These are phyloP conservation scores for Coemansia sp. DNA, from an alignment of 192 early-diverging fungal genomes.

Conservation along the genomic window DNA sequence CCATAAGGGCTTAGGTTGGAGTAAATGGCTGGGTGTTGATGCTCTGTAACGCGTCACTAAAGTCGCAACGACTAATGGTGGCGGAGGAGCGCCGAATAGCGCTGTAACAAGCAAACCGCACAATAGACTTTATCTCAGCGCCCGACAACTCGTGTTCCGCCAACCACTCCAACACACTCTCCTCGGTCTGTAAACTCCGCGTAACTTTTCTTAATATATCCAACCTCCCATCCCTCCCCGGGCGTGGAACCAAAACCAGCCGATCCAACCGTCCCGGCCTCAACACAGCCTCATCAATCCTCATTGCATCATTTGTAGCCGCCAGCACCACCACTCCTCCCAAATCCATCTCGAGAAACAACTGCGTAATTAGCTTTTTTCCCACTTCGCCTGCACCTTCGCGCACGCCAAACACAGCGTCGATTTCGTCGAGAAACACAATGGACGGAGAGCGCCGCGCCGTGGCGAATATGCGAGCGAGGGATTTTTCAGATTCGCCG, in stretches of 20 bases:
- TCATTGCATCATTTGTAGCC: conserved; percentile 79
- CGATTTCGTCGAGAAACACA: conserved; percentile 93
- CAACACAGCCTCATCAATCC: conserved; percentile 75
- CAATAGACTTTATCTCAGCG: conserved; percentile 38
- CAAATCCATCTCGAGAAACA: conserved; percentile 76
- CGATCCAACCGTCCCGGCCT: conserved; percentile 86
- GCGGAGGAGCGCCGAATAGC: conserved; percentile 43
- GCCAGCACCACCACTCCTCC: conserved; percentile 68
- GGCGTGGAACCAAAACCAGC: conserved; percentile 62
- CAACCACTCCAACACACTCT: conserved; percentile 2
- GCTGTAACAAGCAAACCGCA: conserved; percentile 42
- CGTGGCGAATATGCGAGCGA: conserved; percentile 67
- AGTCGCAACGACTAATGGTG: conserved; percentile 9
- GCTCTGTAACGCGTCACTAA: conserved; percentile 11
- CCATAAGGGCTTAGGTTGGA: background rate
- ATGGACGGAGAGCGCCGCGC: conserved; percentile 77
- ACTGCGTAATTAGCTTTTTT: conserved; percentile 74
- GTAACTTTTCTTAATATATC: conserved; percentile 62
- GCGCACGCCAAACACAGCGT: conserved; percentile 77
- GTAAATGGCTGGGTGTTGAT: no score
- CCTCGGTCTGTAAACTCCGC: conserved; percentile 25
- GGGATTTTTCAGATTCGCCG: conserved; percentile 93
- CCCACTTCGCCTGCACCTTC: conserved; percentile 68
- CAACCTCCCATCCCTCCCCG: conserved; percentile 46
- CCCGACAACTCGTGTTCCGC: conserved; percentile 30